phyloP scores from a whole-genome alignment of 2,329 filamentous ascomycete genomes.

The Colletotrichum tanaceti region DNA sequence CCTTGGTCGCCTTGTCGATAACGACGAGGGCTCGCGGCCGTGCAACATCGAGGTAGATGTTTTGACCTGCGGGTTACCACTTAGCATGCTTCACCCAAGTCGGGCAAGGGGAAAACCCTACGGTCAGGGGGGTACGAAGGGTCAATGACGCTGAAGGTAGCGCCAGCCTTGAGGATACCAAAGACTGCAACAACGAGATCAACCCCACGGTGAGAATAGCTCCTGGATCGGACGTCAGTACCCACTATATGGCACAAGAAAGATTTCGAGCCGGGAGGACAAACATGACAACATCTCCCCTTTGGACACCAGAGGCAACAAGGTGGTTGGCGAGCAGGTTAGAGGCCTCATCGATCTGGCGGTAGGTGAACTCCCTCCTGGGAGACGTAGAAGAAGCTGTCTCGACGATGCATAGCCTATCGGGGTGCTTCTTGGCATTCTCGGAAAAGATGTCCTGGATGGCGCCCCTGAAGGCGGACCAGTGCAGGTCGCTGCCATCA shows the following conservation, averaged over 20 bases:
- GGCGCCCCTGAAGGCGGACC: constrained; percentile 72
- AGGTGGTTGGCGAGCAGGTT: constrained; percentile 86
- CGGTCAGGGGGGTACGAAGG: constrained; percentile 81
- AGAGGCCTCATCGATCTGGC: constrained; percentile 85
- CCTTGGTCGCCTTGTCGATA: constrained; percentile 77
- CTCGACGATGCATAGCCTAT: constrained; percentile 63
- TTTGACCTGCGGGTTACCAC: background rate
- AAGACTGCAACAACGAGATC: constrained; percentile 22
- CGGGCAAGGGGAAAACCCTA: background rate
- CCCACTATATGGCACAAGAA: background rate
- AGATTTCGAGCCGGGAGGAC: constrained; percentile 75
- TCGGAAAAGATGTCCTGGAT: constrained; percentile 77
- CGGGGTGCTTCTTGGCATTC: constrained; percentile 76
- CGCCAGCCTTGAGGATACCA: constrained; percentile 57
- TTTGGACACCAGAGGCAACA: constrained; percentile 75
- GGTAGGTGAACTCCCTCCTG: constrained; percentile 79
- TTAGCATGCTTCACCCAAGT: constrained; percentile 64
- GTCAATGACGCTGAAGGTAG: constrained; percentile 76
- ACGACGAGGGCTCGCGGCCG: constrained; percentile 77
- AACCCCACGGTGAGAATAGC: constrained; percentile 21
- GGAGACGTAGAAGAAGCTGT: constrained; percentile 52
- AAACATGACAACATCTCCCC: constrained; percentile 93
- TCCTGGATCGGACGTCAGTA: constrained; percentile 10
- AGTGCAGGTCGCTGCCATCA: constrained; percentile 68
- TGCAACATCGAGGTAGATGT: constrained; percentile 83